phyloP scores from a whole-genome alignment of 2,329 filamentous ascomycete genomes.

The Dothiorella sarmentorum region DNA sequence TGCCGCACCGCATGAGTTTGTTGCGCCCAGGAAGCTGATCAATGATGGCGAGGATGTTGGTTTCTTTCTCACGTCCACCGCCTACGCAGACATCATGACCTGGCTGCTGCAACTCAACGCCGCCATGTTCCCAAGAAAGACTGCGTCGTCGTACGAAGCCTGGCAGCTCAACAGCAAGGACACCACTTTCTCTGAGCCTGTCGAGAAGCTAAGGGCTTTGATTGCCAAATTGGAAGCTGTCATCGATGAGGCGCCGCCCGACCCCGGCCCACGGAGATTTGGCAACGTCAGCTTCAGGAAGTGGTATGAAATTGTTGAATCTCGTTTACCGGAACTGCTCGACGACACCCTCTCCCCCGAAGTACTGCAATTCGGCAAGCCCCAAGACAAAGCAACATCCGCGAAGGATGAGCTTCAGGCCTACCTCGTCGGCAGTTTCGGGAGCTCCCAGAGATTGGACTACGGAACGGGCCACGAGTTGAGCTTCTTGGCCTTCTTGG shows the following conservation, averaged over 20 bases:
- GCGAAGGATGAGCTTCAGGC: slow-evolving; percentile 66
- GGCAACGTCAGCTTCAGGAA: slow-evolving; percentile 87
- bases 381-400: slow-evolving; percentile 35
- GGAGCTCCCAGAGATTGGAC: slow-evolving; percentile 83
- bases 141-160: slow-evolving; percentile 45
- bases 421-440: slow-evolving; percentile 84
- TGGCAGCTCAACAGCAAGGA: slow-evolving; percentile 48
- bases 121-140: slow-evolving; percentile 70
- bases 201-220: slow-evolving; percentile 64
- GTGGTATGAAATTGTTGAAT: slow-evolving; percentile 71
- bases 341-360: slow-evolving; percentile 52
- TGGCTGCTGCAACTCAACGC: slow-evolving; percentile 90
- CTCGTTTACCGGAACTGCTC: slow-evolving; percentile 56
- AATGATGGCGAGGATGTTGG: slow-evolving; percentile 78
- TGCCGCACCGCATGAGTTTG: slow-evolving; percentile 48
- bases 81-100: slow-evolving; percentile 80
- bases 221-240: slow-evolving; percentile 63
- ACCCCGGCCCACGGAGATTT: slow-evolving; percentile 81
- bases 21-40: slow-evolving; percentile 73
- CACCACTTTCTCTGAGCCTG: slow-evolving; percentile 51
- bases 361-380: slow-evolving; percentile 39
- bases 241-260: slow-evolving; percentile 76
- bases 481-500: slow-evolving; percentile 89
- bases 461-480: slow-evolving; percentile 96
- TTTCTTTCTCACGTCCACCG: slow-evolving; percentile 73